Evolutionary conservation across 192 early-diverging fungal species (phyloP), one percentile per base, ranked within the genome.

Genomic region (Gamsiella multidivaricata): DNA sequence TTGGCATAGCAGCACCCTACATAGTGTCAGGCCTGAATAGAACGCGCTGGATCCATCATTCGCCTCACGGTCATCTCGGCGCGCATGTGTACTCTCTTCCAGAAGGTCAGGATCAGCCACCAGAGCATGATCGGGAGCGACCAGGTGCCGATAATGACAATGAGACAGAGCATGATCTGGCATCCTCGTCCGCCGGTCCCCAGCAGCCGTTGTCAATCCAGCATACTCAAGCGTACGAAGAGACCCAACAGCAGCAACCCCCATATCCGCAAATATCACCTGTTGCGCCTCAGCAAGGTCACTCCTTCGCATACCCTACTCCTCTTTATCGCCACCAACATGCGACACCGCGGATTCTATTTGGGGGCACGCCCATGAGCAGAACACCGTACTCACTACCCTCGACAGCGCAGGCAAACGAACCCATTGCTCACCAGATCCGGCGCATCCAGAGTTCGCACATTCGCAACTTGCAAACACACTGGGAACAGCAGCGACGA

Each of bases 381-480:
- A 62, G 60, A 20, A 20, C 26, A 14, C 31, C 22, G 12, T 46
- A 43, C 8, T 3, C 22, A 25, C 10, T 62, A 3, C 60, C 47
- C 12, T 47, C 31, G 32, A 25, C 26, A 17, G 32, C 60, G 23
- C 15, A 22, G 20, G 5, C 29, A 33, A 47, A 51, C 11, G 60
- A 62, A 23, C 47, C 60, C 12, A 11, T 62, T 5, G 45, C 60
- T 2, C 60, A 62, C 25, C 60, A 62, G 32, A 62, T 62, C 47
- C 46, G 60, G 28, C 60, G 60, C 29, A 32, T 34, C 4, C 60
- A 62, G 20, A 45, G 23, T 25, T 11, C 43, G 2, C 18, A 36
- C 47, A 47, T 62, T 11, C 29, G 9, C 8, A 28, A 32, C n/a
- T 23, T 62, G 10, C 46, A 14, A 22, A 25, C n/a, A 22, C 60